phyloP scores from a whole-genome alignment of 2,329 filamentous ascomycete species.

The Fusarium duplospermum region DNA sequence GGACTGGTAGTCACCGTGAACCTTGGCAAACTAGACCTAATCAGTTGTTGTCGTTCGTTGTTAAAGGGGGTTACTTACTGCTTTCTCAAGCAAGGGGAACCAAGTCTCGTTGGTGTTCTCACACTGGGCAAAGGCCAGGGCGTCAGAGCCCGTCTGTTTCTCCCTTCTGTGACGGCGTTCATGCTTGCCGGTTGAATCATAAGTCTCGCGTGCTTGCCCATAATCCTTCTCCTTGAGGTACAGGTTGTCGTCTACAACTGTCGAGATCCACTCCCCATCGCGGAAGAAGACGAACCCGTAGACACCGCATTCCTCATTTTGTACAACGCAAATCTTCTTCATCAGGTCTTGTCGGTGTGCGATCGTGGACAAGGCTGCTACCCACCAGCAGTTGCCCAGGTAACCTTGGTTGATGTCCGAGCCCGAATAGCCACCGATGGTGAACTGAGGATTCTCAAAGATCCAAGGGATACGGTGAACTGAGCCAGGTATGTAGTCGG shows the following conservation, averaged over 20 bases:
- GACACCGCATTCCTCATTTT: constrained; percentile 75
- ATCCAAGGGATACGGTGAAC: constrained; percentile 58
- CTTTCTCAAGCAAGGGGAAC: constrained; percentile 79
- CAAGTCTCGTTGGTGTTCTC: constrained; percentile 78
- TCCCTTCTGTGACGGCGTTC: constrained; percentile 70
- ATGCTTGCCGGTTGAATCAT: constrained; percentile 59
- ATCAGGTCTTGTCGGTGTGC: constrained; percentile 74
- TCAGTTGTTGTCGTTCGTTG: constrained; percentile 1
- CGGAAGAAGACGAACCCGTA: constrained; percentile 81
- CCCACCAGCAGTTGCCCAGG: constrained; percentile 79
- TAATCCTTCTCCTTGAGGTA: constrained; percentile 53
- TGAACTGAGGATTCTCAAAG: constrained; percentile 56
- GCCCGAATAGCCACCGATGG: constrained; percentile 53
- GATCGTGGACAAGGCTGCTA: constrained; percentile 76
- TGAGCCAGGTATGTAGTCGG: constrained; percentile 47
- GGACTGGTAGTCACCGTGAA: constrained; percentile 76
- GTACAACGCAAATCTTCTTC: constrained; percentile 73
- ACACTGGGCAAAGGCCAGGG: constrained; percentile 77
- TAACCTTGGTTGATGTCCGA: constrained; percentile 57
- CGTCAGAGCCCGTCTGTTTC: constrained; percentile 75
- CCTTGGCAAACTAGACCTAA: constrained; percentile 71
- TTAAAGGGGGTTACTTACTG: constrained; percentile 47
- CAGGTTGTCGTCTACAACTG: constrained; percentile 78
- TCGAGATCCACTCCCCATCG: constrained; percentile 77
- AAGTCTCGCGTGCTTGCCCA: constrained; percentile 50